phyloP scores from a whole-genome alignment of 2,329 filamentous ascomycete species.

The Ophiocordyceps camponoti-saundersi region DNA sequence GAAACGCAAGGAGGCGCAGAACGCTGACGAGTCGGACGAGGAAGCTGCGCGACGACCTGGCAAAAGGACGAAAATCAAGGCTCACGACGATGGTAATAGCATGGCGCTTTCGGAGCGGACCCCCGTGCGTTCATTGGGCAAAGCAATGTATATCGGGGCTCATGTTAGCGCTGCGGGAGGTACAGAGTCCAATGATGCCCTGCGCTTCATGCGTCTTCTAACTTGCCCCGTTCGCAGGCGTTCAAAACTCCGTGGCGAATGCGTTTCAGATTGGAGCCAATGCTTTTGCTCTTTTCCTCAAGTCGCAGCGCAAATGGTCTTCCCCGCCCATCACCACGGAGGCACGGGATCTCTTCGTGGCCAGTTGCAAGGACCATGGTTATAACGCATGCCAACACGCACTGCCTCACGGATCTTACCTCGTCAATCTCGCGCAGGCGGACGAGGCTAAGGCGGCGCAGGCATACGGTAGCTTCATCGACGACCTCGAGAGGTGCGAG shows the following conservation, averaged over 20 bases:
- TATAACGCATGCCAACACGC: conserved; percentile 60
- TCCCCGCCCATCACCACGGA: conserved; percentile 60
- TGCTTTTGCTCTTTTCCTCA: conserved; percentile 86
- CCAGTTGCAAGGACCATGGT: conserved; percentile 46
- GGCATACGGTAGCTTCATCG: conserved; percentile 71
- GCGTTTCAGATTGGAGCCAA: conserved; percentile 73
- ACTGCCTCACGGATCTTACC: conserved; percentile 87
- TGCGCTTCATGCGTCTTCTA: not conserved
- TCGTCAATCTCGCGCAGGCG: conserved; percentile 84
- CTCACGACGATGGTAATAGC: conserved; percentile 14
- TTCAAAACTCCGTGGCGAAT: conserved; percentile 76
- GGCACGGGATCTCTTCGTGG: conserved; percentile 51
- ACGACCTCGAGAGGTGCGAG: conserved; percentile 77
- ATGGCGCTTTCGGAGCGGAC: conserved; percentile 58
- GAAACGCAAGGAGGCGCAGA: not conserved
- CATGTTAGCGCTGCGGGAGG: conserved; percentile 85
- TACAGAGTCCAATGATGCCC: conserved; percentile 12
- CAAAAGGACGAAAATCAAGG: conserved; percentile 29
- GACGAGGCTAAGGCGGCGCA: conserved; percentile 68
- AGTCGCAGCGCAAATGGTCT: conserved; percentile 89
- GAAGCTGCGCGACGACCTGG: conserved; percentile 8
- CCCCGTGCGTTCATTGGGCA: conserved; percentile 41
- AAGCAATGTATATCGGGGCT: conserved; percentile 68
- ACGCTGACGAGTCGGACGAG: conserved; percentile 4
- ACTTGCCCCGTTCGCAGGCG: conserved; percentile 32